These are phyloP conservation scores for Luzula sylvatica DNA, from an alignment of 176 grass and related monocot species.

Conservation along the genomic window DNA sequence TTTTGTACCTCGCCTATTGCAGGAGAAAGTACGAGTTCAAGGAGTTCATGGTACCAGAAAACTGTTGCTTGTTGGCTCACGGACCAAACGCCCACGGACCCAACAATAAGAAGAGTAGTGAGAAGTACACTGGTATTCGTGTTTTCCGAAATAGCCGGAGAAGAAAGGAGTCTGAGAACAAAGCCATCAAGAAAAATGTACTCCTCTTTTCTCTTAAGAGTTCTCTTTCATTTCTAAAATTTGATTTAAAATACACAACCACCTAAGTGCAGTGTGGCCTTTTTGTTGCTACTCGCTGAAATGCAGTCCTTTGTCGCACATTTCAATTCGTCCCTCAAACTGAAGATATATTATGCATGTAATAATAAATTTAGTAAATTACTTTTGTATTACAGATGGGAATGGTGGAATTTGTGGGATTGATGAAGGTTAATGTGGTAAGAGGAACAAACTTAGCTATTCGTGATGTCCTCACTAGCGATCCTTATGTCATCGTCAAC, in stretches of 20 bases:
- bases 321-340: too few relatives aligned
- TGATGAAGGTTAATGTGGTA: conserved; percentile 73
- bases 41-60: conserved; percentile 53
- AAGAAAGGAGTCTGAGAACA: conserved; percentile 63
- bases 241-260: too few relatives aligned
- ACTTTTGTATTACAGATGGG: conserved; percentile 34
- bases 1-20: conserved; percentile 16
- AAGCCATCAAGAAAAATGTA: conserved; percentile 58
- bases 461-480: conserved; percentile 80
- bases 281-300: too few relatives aligned
- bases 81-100: conserved; percentile 10
- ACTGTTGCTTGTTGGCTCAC: conserved; percentile 25
- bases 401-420: conserved; percentile 94
- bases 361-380: not conserved
- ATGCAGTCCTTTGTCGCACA: too few relatives aligned
- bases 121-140: conserved; percentile 40
- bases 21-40: conserved; percentile 88
- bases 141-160: conserved; percentile 89
- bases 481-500: conserved; percentile 87
- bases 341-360: too few relatives aligned
- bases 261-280: too few relatives aligned
- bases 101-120: conserved; percentile 25
- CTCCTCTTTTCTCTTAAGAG: too few relatives aligned
- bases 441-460: conserved; percentile 83
- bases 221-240: too few relatives aligned